Percentiles rank a stretch among this genome's conserved stretches.
Evolutionary conservation across 73 alveolate genomes (phyloP).

Genomic region (Symbiodinium pilosum): DNA sequence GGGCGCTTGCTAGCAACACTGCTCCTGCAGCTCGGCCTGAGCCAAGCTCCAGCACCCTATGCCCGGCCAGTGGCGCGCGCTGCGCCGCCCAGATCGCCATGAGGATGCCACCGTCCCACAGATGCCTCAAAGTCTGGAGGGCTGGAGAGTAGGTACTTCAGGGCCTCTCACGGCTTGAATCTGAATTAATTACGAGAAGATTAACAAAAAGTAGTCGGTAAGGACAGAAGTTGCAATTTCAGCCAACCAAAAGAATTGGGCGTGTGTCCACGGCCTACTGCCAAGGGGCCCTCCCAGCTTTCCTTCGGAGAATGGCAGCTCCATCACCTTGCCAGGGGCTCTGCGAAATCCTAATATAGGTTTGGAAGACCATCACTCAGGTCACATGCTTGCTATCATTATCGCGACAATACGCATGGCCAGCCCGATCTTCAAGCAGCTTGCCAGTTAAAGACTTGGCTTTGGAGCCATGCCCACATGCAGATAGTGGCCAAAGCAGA

Average conservation of each 20-base stretch:
- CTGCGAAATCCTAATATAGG: too few relatives aligned
- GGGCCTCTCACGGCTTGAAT: too few relatives aligned
- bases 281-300: slow-evolving; percentile 72
- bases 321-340: background rate
- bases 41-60: slow-evolving; percentile 53
- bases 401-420: too few relatives aligned
- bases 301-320: slow-evolving; percentile 85
- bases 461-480: too few relatives aligned
- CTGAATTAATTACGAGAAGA: background rate
- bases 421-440: too few relatives aligned
- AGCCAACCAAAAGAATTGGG: background rate
- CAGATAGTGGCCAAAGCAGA: too few relatives aligned
- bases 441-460: too few relatives aligned
- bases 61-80: background rate
- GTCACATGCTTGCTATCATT: too few relatives aligned
- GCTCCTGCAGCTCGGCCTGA: slow-evolving; percentile 21
- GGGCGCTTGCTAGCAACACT: too few relatives aligned
- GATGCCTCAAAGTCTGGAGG: slow-evolving; percentile 6
- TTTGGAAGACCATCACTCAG: too few relatives aligned
- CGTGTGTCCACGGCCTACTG: background rate
- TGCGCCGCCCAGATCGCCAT: slow-evolving; percentile 47
- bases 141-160: too few relatives aligned
- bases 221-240: background rate
- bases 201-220: background rate
- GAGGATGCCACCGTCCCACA: slow-evolving; percentile 89